phyloP scores from a whole-genome alignment of 805 yeast genomes.

The Myxozyma sirexii region DNA sequence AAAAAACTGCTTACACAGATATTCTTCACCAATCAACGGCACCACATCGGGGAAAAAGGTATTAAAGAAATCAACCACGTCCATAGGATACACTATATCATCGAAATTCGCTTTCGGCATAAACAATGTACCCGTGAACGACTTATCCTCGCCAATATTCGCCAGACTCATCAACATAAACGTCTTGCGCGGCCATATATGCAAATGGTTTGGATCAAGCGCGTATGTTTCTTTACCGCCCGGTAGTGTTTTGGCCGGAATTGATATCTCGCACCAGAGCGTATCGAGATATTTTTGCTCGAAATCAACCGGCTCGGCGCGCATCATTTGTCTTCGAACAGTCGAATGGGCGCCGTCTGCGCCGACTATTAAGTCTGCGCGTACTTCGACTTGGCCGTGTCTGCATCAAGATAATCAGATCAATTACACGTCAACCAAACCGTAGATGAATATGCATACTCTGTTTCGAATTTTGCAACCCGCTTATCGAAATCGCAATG shows the following conservation, averaged over 20 bases:
- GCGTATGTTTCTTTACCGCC: slow-evolving; percentile 47
- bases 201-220: slow-evolving; percentile 74
- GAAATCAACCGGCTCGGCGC: slow-evolving; percentile 63
- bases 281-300: slow-evolving; percentile 79
- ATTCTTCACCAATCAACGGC: slow-evolving; percentile 62
- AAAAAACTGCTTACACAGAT: slow-evolving; percentile 53
- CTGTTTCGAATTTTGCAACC: slow-evolving; percentile 35
- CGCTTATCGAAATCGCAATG: slow-evolving; percentile 45
- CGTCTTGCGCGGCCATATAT: slow-evolving; percentile 88
- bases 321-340: slow-evolving; percentile 69
- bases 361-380: slow-evolving; percentile 69
- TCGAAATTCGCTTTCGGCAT: slow-evolving; percentile 75
- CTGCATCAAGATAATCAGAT: slow-evolving; percentile 5
- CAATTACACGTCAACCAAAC: background rate
- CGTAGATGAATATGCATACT: background rate
- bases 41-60: slow-evolving; percentile 74
- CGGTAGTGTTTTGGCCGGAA: slow-evolving; percentile 55
- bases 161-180: slow-evolving; percentile 91
- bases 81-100: slow-evolving; percentile 49
- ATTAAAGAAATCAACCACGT: slow-evolving; percentile 57
- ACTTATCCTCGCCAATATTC: slow-evolving; percentile 68
- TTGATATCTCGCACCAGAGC: slow-evolving; percentile 77
- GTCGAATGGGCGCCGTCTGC: slow-evolving; percentile 85
- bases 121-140: slow-evolving; percentile 88
- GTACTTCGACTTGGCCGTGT: slow-evolving; percentile 25